Evolutionary conservation across 805 yeast species (phyloP).

Genomic region (Yamadazyma scolyti): DNA sequence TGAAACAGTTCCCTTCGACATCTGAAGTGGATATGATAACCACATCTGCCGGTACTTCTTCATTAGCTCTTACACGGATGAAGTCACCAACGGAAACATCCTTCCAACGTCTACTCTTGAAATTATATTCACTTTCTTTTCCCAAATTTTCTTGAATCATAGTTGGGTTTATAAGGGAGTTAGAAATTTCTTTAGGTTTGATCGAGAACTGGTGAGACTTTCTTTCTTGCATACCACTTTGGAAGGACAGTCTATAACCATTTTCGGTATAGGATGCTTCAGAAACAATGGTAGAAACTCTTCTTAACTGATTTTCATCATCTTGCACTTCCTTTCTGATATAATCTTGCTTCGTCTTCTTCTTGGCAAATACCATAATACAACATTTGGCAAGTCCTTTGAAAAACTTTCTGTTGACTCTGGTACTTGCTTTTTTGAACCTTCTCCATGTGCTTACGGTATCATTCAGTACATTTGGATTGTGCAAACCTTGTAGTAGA

Average conservation of each 20-base stretch:
- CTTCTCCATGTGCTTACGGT: conserved; percentile 61
- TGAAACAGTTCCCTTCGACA: conserved; percentile 64
- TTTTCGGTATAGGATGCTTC: conserved; percentile 19
- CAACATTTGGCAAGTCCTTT: conserved; percentile 17
- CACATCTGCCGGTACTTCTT: conserved; percentile 77
- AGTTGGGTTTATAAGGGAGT: conserved; percentile 20
- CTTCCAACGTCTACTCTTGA: conserved; percentile 60
- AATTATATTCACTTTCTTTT: conserved; percentile 29
- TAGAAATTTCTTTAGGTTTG: conserved; percentile 7
- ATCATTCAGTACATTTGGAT: conserved; percentile 55
- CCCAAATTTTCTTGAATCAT: conserved; percentile 16
- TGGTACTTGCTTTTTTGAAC: conserved; percentile 58
- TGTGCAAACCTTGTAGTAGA: conserved; percentile 48
- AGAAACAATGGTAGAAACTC: conserved; percentile 37
- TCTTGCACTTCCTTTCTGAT: conserved; percentile 21
- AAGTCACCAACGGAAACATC: conserved; percentile 71
- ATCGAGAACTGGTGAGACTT: conserved; percentile 12
- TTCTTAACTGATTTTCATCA: conserved; percentile 25
- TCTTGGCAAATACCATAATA: conserved; percentile 23
- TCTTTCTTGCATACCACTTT: conserved; percentile 5
- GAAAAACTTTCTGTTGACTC: conserved; percentile 12
- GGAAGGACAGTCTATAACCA: conserved; percentile 7
- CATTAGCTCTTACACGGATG: conserved; percentile 65
- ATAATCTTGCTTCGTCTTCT: conserved; percentile 20
- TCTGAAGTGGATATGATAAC: conserved; percentile 64